Conservation (phyloP, 805 yeast species). For the Ogataea polymorpha region DNA sequence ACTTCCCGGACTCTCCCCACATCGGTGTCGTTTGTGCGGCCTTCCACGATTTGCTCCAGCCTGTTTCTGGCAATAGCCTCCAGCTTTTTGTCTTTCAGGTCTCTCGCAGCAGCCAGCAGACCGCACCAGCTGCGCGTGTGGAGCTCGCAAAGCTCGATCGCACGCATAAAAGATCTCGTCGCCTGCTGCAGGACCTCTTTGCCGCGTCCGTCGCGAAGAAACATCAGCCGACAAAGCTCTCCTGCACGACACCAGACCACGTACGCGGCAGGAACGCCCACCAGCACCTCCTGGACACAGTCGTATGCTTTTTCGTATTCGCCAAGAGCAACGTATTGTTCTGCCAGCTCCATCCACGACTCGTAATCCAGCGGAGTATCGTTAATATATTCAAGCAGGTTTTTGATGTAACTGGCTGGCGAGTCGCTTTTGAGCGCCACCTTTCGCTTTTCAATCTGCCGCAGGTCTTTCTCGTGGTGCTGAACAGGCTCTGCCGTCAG, state of each 20-base stretch:
- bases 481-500: slow-evolving; percentile 26
- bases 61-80: slow-evolving; percentile 33
- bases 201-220: slow-evolving; percentile 2
- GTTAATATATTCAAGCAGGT: slow-evolving; percentile 53
- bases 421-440: slow-evolving; percentile 22
- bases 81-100: slow-evolving; percentile 4
- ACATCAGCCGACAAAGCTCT: slow-evolving; percentile 36
- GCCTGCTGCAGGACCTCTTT: slow-evolving; percentile 22
- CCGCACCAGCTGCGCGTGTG: slow-evolving; percentile 58
- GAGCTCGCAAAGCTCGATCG: slow-evolving; percentile 73
- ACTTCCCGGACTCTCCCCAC: slow-evolving; percentile 36
- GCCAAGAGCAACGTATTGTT: slow-evolving; percentile 57
- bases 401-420: slow-evolving; percentile 47
- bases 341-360: slow-evolving; percentile 75
- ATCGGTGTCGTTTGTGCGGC: slow-evolving; percentile 32
- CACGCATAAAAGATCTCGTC: slow-evolving; percentile 54
- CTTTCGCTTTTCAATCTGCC: slow-evolving; percentile 19
- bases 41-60: slow-evolving; percentile 35
- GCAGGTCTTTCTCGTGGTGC: slow-evolving; percentile 27
- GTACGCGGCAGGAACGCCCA: slow-evolving; percentile 68
- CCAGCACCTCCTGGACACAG: slow-evolving; percentile 66
- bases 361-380: slow-evolving; percentile 71
- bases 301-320: slow-evolving; percentile 65
- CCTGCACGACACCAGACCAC: slow-evolving; percentile 64
- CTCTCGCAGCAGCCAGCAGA: slow-evolving; percentile 19